Evolutionary conservation across 148 eudicot genomes (phyloP), one percentile per base, ranked within the genome.

Genomic region (Beta vulgaris): DNA sequence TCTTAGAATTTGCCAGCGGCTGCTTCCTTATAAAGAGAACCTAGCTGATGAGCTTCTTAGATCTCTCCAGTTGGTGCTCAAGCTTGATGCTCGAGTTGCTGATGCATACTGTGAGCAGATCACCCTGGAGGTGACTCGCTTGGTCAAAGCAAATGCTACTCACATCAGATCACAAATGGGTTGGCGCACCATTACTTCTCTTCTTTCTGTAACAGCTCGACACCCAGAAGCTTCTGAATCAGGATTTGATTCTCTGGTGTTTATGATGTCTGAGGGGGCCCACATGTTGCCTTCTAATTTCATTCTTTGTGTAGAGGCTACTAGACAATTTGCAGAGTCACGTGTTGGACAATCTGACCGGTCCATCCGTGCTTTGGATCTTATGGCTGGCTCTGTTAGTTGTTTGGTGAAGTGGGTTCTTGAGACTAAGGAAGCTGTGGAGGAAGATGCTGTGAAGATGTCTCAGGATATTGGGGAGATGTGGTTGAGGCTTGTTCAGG

Each of bases 91-190:
- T 26, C 86, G 97, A 39, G 98, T 93, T 37, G 92, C 97, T 28
- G 98, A 91, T 86, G 89, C 91, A 25, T 91, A 93, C 86, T 91
- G 97, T 72, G 94, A 89, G 72, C 98, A 87, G 74, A 91, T 93
- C 75, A 93, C 98, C 35, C 97, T 89, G 80, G 98, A 93, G 82
- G 97, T 93, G 51, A 87, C 81, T 69, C 91, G 92, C 28, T 79
- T 93, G 29, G 97, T 91, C 42, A 89, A 87, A 83, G 98, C 97
- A 57, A 93, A 91, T 59, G 97, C 90, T 19, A 79, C 91, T 36
- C 97, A 88, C 75, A 91, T 93, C 57, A 84, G 95, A 26, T 91
- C 97, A 64, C 91, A 87, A 72, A 83, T 83, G 87, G 96, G 92
- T n/a, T 91, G 97, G 93, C 87, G 91, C n/a, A 89, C 90, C 29